A percentile compares a stretch with the other conserved stretches of the same genome.
Evolutionary conservation across 176 grass and related monocot species (phyloP).

Genomic region (Oropetium thomaeum): DNA sequence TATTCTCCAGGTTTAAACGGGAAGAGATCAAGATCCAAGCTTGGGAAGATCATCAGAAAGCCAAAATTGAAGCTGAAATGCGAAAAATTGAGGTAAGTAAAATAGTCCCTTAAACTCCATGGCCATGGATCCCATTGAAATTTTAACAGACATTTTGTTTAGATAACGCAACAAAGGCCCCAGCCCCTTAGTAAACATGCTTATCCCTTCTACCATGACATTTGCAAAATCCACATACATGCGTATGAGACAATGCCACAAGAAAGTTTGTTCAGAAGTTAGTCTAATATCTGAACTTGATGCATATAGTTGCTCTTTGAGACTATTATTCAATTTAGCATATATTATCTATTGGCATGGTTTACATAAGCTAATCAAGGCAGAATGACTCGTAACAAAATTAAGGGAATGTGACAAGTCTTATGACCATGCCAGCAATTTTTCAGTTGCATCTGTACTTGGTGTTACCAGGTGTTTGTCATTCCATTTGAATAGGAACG

Average conservation of each 20-base stretch:
- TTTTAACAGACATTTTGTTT: background rate
- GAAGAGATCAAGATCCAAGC: conserved; percentile 97
- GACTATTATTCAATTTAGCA: background rate
- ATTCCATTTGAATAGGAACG: background rate
- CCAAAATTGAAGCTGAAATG: conserved; percentile 97
- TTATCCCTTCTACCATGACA: background rate
- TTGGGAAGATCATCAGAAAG: conserved; percentile 99
- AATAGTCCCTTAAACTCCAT: background rate
- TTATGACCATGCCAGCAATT: background rate
- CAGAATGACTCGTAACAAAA: background rate
- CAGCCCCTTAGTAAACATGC: no score
- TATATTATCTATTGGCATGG: background rate
- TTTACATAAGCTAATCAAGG: no score
- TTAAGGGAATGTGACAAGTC: background rate
- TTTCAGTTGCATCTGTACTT: background rate
- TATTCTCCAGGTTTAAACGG: conserved; percentile 64
- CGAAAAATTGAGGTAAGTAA: conserved; percentile 75
- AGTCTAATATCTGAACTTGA: background rate
- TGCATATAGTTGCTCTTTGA: background rate
- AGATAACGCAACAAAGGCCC: no score
- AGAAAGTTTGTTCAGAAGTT: background rate
- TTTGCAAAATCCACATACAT: background rate
- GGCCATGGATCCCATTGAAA: background rate
- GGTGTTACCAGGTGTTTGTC: background rate
- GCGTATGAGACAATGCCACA: background rate